These are phyloP conservation scores for Chaetomiaceae sp. DNA, from an alignment of 2,329 filamentous ascomycete genomes.

Conservation along the genomic window DNA sequence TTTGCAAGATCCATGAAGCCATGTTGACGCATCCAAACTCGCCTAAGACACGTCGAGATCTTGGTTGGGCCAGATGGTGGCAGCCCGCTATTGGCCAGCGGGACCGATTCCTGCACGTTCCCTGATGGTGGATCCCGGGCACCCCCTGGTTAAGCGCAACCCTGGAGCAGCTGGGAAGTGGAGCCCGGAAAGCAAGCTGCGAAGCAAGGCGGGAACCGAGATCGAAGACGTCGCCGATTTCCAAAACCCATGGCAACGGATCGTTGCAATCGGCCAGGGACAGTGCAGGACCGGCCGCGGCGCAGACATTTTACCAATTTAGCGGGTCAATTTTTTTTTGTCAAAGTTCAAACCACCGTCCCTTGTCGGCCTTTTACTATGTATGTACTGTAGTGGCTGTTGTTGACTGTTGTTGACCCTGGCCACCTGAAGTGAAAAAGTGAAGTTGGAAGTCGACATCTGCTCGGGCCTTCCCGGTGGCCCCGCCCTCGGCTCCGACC, in stretches of 20 bases:
- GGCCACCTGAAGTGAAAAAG: no score
- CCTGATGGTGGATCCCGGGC: constrained; percentile 10
- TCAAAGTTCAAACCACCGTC: no score
- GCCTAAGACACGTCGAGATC: constrained; percentile 12
- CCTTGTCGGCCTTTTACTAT: no score
- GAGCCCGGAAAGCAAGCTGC: background rate
- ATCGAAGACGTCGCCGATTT: background rate
- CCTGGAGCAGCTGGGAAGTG: constrained; percentile 23
- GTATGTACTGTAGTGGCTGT: no score
- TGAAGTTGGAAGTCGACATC: no score
- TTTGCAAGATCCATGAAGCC: background rate
- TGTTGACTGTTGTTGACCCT: no score
- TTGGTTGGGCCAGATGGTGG: constrained; percentile 14
- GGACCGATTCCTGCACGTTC: background rate
- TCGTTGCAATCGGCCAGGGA: no score
- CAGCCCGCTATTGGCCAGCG: constrained; percentile 23
- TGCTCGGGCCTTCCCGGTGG: no score
- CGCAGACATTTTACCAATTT: background rate
- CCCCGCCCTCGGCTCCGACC: no score
- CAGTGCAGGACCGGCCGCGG: background rate
- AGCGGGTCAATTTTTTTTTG: no score
- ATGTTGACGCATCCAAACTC: constrained; percentile 4
- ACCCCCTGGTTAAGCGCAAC: constrained; percentile 14
- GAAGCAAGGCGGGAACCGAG: constrained; percentile 5
- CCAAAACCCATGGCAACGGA: background rate